Base-by-base conservation (phyloP, 2,329 filamentous ascomycete genomes). In the Colletotrichum kahawae region DNA sequence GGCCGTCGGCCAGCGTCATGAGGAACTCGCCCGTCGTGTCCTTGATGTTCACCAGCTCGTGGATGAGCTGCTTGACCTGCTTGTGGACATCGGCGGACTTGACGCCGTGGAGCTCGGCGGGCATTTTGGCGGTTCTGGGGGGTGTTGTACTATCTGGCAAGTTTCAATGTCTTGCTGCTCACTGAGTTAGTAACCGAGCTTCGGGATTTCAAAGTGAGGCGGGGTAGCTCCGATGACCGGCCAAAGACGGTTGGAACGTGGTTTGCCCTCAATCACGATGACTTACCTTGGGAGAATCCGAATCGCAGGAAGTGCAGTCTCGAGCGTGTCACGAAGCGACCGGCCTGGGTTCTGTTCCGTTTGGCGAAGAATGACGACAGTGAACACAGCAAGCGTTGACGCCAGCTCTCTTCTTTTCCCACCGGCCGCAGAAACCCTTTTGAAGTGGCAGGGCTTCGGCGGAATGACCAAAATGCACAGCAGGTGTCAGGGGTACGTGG, bases 21-120 rank as follows among this genome's bases (percentile, higher is more conserved):
- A 96, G 87, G 82, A 95, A 96, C 80, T 94, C 89, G 65, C 94
- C 94, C 0, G 93, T 94, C 51, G 88, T 89, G 85, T 96, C 94
- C 80, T 92, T 91, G 84, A 96, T 95, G 83, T 94, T 94, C 82
- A 96, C 89, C 56, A 96, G 88, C 80, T 94, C 94, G 81, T 93
- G 84, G 79, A 95, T 95, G 74, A 96, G 87, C 21, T 91, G 87
- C 51, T 90, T 87, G 81, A 96, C 92, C 74, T 90, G 88, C 77
- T 82, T 82, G 80, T 90, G 88, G 75, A 91, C 82, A 71, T 89
- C 84, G 76, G 81, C 82, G 24, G 87, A 82, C 75, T 86, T 85
- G 81, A 90, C 82, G 66, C 87, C 87, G 76, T 88, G 82, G 60
- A 87, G 76, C 78, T 86, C 81, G 74, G 82, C 76, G 18, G 86